Percentiles rank a stretch among this genome's conserved stretches.
Conservation (phyloP, 208 protist genomes). For the Jaenimonas drosophilae region DNA sequence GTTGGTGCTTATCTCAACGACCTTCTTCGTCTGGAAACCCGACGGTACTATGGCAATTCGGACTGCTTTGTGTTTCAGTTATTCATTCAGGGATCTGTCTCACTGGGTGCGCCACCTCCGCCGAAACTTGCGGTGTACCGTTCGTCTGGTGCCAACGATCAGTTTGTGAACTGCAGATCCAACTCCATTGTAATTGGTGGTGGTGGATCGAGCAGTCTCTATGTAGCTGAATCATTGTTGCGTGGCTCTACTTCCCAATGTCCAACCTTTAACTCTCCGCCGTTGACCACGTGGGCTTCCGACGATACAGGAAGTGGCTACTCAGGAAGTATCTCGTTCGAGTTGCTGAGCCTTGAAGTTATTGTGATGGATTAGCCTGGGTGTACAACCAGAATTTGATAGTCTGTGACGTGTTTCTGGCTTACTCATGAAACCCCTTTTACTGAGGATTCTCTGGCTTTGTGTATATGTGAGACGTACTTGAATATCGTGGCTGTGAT, state of each 20-base stretch:
- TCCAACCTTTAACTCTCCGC: conserved; percentile 50
- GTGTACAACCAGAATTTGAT: too few relatives aligned
- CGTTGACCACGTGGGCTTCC: conserved; percentile 55
- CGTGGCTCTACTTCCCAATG: conserved; percentile 52
- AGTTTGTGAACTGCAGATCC: conserved; percentile 50
- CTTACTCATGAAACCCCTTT: too few relatives aligned
- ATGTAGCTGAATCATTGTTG: conserved; percentile 29
- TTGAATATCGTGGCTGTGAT: too few relatives aligned
- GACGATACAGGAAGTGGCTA: too few relatives aligned
- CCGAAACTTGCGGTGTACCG: conserved; percentile 32
- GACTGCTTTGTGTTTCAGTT: conserved; percentile 78
- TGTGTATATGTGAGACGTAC: too few relatives aligned
- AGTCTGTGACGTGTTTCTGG: too few relatives aligned
- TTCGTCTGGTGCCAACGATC: conserved; percentile 37
- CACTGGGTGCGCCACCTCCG: neutral
- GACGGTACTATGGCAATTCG: conserved; percentile 53
- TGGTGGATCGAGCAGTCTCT: conserved; percentile 20
- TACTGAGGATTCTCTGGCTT: conserved; percentile 7
- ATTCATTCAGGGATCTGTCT: conserved; percentile 13
- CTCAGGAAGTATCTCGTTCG: too few relatives aligned
- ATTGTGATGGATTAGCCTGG: conserved; percentile 51
- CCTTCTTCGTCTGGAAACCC: conserved; percentile 19
- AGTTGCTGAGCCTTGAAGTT: conserved; percentile 36
- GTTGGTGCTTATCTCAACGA: conserved; percentile 62
- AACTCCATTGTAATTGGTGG: conserved; percentile 62